Evolutionary conservation across 768 basidiomycete species (phyloP), one percentile per base, ranked within the genome.

Genomic region (Rhodotorula paludigena): DNA sequence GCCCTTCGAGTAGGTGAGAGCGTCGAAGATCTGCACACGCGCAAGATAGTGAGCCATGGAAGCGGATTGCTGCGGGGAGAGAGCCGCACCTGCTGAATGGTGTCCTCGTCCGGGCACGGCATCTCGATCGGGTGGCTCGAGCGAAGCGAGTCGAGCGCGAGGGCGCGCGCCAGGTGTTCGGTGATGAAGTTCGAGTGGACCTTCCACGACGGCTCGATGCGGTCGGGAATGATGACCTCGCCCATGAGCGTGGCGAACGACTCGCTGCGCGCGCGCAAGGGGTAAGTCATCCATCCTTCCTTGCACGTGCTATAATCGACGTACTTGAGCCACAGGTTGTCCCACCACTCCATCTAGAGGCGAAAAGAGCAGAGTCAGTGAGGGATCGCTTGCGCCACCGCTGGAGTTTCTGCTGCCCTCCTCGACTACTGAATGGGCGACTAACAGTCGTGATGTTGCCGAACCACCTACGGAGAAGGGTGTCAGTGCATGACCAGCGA

Each of bases 91-190:
- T 69, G 68, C 49, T 69, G 58, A 35, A 73, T 66, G 8, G 64
- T 66, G 12, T 59, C 59, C 44, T 73, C 71, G 76, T 93, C 90
- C 0, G 87, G 88, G 76, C 89, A 90, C 21, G 88, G 86, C 35
- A 94, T 90, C 77, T 97, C 90, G 73, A 98, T 89, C 2, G 94
- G 89, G 77, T 98, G 93, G 18, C 89, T 91, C 30, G 90, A 90
- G 15, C 85, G 79, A 75, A 90, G 89, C 4, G 90, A 84, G 75
- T 98, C 94, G 54, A 94, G 83, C 41, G 80, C 79, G 35, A 97
- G 83, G 21, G 93, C 93, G n/a, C 82, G 80, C 62, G 85, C 84
- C 48, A 93, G 81, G 76, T 90, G 85, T 23, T 81, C 80, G n/a
- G 85, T 85, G 69, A 96, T 87, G 80, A 97, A 97, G 59, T 83